Evolutionary conservation across 768 basidiomycete species (phyloP), one percentile per base, ranked within the genome.

Genomic region (Termitomyces eurrhizus): DNA sequence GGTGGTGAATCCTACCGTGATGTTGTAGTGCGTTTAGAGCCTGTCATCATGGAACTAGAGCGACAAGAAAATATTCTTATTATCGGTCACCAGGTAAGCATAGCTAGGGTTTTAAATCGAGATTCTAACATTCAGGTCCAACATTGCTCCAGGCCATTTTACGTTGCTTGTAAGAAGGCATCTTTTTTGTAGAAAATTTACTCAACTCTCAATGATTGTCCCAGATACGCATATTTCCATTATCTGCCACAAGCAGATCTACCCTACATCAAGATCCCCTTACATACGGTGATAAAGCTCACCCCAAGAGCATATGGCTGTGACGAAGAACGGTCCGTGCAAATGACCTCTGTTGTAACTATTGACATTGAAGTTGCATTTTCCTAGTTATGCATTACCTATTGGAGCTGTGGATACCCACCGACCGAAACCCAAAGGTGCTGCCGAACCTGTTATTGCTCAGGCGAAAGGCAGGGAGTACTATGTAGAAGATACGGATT

Each of bases 11-110:
- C 94, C 1, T 99, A 99, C 72, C 87, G 97, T 41, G 97, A 99
- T 69, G 96, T 99, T 11, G 94, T 97, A 13, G 85, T 93, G 4
- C 85, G 96, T 42, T 78, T 99, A 32, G 97, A 99, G 71, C 97
- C 97, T 26, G 91, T 98, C 56, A 99, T 99, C 66, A 98, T 99
- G 93, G 97, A 99, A 73, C 81, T 99, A 26, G 97, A 99, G 74
- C 81, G 97, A 57, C 97, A 98, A 73, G 92, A 96, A 74, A 96
- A 99, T 71, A 94, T 99, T 60, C 75, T 99, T 42, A 90, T 99
- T 65, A 89, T 99, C 37, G 95, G 95, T 1, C 97, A 99, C 74
- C 97, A 98, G 79, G 88, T 85, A 58, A 35, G 74, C 24, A 32
- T 24, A 12, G 12, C 6, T 61, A 26, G 18, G 52, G 55, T 33